A percentile compares a stretch with the other conserved stretches of the same genome.
Evolutionary conservation across 139 green algal species (phyloP).

Genomic region (Chlamydomonas asymmetrica): DNA sequence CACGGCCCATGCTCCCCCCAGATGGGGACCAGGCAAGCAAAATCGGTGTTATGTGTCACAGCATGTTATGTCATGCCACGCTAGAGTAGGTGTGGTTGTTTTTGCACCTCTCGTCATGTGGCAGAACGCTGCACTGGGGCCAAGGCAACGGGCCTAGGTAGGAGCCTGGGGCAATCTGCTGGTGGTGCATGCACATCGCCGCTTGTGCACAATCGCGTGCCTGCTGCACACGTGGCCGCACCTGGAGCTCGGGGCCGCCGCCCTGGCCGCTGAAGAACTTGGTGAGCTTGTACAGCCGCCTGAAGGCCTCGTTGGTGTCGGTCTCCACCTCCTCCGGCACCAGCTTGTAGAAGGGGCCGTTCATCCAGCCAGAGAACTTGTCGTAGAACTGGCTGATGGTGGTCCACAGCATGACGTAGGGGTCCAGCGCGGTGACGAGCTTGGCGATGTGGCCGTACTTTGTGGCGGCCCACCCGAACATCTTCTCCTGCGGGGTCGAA

Average conservation of each 20-base stretch:
- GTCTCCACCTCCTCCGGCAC: conserved; percentile 72
- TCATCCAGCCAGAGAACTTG: conserved; percentile 71
- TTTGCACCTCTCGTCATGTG: too few species aligned
- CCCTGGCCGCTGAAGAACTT: conserved; percentile 57
- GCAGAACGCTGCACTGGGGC: too few species aligned
- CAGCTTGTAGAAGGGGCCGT: conserved; percentile 72
- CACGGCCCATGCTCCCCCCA: too few species aligned
- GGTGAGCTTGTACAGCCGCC: conserved; percentile 73
- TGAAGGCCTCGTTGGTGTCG: conserved; percentile 59
- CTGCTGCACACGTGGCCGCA: too few species aligned
- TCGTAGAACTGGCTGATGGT: conserved; percentile 60
- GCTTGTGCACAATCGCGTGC: too few species aligned
- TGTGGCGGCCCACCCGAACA: conserved; percentile 71
- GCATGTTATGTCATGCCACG: too few species aligned
- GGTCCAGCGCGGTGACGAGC: conserved; percentile 61
- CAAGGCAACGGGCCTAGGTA: too few species aligned
- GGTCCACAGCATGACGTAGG: conserved; percentile 69
- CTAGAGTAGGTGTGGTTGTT: too few species aligned
- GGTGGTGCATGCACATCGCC: too few species aligned
- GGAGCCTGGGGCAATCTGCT: too few species aligned
- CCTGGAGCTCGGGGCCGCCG: conserved; percentile 20
- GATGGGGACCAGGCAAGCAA: too few species aligned
- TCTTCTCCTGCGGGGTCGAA: conserved; percentile 79
- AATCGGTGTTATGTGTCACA: too few species aligned
- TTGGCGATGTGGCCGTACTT: conserved; percentile 67